Evolutionary conservation across 768 basidiomycete species (phyloP).

Genomic region (Leccinum rimulosum): DNA sequence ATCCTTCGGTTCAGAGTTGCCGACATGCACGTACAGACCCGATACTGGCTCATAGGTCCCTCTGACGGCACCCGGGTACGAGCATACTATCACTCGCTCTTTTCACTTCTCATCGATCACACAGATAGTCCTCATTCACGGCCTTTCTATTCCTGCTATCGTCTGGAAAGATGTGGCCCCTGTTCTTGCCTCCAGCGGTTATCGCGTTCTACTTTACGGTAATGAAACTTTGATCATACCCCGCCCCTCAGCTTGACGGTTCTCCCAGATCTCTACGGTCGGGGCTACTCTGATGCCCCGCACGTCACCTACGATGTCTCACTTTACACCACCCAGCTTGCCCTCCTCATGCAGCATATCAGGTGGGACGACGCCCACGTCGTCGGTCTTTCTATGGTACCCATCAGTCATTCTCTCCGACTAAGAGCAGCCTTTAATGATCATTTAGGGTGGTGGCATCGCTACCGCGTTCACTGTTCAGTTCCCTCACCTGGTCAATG

Average conservation of each 20-base stretch:
- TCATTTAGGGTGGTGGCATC: conserved; percentile 64
- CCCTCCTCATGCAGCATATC: conserved; percentile 76
- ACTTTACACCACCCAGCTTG: conserved; percentile 76
- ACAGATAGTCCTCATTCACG: conserved; percentile 76
- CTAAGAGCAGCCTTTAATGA: background rate
- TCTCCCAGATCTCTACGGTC: conserved; percentile 67
- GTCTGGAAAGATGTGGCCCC: conserved; percentile 78
- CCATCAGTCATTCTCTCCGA: background rate
- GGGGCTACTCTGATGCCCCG: conserved; percentile 82
- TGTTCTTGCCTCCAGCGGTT: conserved; percentile 56
- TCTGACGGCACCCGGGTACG: conserved; percentile 60
- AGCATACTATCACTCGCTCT: background rate
- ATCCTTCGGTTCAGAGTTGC: background rate
- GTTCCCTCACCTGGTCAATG: conserved; percentile 70
- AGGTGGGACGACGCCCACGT: conserved; percentile 66
- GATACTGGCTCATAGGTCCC: conserved; percentile 79
- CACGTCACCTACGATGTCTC: conserved; percentile 61
- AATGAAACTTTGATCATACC: conserved; percentile 4
- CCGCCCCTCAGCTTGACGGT: conserved; percentile 2
- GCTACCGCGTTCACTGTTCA: conserved; percentile 67
- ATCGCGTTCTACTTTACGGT: conserved; percentile 79
- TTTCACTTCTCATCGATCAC: conserved; percentile 2
- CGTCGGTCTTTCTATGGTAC: conserved; percentile 75
- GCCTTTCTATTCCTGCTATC: conserved; percentile 72
- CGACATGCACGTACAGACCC: conserved; percentile 41